Percentiles rank a stretch among this genome's conserved stretches.
These are phyloP conservation scores for Backusella westeae DNA, from an alignment of 192 early-diverging fungal genomes.

Conservation along the genomic window DNA sequence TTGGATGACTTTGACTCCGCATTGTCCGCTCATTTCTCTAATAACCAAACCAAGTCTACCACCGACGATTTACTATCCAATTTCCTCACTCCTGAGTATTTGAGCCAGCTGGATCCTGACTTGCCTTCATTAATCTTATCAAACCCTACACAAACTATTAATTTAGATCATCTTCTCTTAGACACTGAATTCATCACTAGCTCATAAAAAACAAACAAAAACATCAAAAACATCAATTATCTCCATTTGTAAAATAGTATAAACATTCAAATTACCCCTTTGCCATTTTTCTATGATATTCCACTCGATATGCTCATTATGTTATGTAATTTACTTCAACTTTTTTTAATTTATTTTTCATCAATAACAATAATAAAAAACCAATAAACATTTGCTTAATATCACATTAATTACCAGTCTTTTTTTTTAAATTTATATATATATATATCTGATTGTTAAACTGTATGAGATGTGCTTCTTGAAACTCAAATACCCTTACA, in stretches of 20 bases:
- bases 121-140: not conserved
- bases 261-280: not conserved
- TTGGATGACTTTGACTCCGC: not conserved
- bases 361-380: not conserved
- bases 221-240: not conserved
- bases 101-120: not conserved
- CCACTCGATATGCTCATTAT: not conserved
- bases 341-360: not conserved
- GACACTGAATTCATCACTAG: not conserved
- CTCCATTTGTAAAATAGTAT: conserved; percentile 1
- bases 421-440: too few relatives aligned
- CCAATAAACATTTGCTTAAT: too few relatives aligned
- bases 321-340: not conserved
- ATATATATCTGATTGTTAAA: too few relatives aligned
- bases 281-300: not conserved
- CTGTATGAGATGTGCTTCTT: not conserved
- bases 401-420: too few relatives aligned
- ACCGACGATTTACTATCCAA: not conserved
- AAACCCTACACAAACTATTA: not conserved
- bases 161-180: conserved; percentile 3
- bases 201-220: not conserved
- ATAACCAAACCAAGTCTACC: not conserved
- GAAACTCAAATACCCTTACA: not conserved
- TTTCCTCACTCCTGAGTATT: not conserved
- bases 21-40: conserved; percentile 2